phyloP scores from a whole-genome alignment of 306 rosid genomes.

The Cucurbita maxima region DNA sequence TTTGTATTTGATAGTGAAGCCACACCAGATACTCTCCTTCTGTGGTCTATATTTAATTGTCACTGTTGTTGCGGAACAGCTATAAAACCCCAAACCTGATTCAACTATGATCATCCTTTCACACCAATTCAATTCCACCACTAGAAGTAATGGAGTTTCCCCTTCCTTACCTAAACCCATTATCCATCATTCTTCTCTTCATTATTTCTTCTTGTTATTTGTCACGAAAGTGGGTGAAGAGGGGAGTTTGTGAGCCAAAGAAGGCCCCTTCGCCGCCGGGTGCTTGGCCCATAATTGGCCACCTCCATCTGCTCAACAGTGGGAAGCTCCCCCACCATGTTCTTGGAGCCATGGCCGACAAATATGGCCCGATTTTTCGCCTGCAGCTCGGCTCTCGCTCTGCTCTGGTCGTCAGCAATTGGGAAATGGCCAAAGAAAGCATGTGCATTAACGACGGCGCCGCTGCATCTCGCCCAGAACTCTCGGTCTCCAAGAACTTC shows the following conservation, averaged over 20 bases:
- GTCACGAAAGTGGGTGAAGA: not conserved
- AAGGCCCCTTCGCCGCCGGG: constrained; percentile 5
- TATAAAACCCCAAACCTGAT: not conserved
- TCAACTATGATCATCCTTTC: not conserved
- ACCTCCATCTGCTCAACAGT: constrained; percentile 10
- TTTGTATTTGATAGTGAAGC: not conserved
- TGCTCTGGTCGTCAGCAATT: constrained; percentile 24
- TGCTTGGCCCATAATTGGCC: constrained; percentile 19
- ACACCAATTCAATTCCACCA: not conserved
- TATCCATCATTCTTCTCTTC: not conserved
- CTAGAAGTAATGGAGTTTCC: not conserved
- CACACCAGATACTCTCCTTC: not conserved
- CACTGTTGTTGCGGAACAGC: not conserved
- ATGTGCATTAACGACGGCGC: constrained; percentile 28
- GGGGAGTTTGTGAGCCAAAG: not conserved
- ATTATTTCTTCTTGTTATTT: not conserved
- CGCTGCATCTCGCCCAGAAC: constrained; percentile 29
- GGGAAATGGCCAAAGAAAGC: constrained; percentile 40
- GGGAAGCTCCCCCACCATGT: not conserved
- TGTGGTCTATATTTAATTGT: not conserved
- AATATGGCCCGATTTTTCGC: constrained; percentile 26
- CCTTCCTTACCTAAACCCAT: not conserved
- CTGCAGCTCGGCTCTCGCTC: constrained; percentile 17
- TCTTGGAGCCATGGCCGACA: constrained; percentile 19
- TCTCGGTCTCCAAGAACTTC: constrained; percentile 6